phyloP scores from a whole-genome alignment of 2,329 filamentous ascomycete species.

The Aureobasidium leucospermi region DNA sequence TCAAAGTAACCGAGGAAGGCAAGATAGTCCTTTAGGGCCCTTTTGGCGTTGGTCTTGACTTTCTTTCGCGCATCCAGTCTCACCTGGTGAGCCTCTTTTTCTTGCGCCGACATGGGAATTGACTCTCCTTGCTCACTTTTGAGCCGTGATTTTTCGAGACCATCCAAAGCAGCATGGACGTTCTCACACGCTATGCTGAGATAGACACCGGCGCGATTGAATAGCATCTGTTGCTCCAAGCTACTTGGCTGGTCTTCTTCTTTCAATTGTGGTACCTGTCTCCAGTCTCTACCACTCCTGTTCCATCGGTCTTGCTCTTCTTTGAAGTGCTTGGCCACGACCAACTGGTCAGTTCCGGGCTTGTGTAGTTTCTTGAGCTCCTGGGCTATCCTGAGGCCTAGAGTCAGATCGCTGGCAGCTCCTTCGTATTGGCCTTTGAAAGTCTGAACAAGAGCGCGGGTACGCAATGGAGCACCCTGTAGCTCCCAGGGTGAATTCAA shows the following conservation, averaged over 20 bases:
- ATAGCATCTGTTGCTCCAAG: constrained; percentile 65
- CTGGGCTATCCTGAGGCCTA: constrained; percentile 53
- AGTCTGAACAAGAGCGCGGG: constrained; percentile 64
- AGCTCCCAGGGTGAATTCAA: constrained; percentile 54
- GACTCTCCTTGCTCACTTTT: constrained; percentile 20
- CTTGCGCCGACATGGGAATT: constrained; percentile 14
- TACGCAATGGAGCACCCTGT: constrained; percentile 62
- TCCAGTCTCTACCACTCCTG: constrained; percentile 38
- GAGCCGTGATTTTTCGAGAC: constrained; percentile 31
- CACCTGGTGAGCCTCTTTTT: constrained; percentile 23
- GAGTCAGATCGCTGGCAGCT: constrained; percentile 62
- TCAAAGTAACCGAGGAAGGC: constrained; percentile 67
- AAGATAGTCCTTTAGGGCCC: constrained; percentile 67
- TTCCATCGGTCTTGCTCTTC: constrained; percentile 30
- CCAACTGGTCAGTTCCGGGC: constrained; percentile 44
- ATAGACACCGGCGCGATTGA: constrained; percentile 67
- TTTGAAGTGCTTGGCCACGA: constrained; percentile 41
- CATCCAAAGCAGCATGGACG: constrained; percentile 51
- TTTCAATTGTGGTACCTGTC: constrained; percentile 44
- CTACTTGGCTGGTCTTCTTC: constrained; percentile 66
- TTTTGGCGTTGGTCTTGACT: constrained; percentile 67
- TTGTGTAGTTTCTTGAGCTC: constrained; percentile 35
- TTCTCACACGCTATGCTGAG: constrained; percentile 62
- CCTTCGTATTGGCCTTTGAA: constrained; percentile 69
- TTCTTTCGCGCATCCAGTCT: constrained; percentile 57